Evolutionary conservation across 306 rosid species (phyloP).

Genomic region (Vigna trinervia): DNA sequence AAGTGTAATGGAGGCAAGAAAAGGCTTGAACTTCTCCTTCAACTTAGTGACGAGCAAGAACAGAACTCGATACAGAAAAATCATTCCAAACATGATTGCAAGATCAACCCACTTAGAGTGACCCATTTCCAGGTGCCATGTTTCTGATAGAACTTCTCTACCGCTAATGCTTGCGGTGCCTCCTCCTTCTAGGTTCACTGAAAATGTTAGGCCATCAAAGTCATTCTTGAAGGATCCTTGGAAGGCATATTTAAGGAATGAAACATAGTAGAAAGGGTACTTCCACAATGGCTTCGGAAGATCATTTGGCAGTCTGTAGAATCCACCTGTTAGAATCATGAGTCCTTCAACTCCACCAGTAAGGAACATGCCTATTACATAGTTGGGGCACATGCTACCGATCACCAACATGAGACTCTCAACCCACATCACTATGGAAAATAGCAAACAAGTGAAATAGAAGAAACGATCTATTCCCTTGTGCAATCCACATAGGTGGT

Average conservation of each 20-base stretch:
- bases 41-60: slow-evolving; percentile 55
- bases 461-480: slow-evolving; percentile 50
- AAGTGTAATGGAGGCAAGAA: neutral
- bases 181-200: slow-evolving; percentile 29
- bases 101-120: slow-evolving; percentile 77
- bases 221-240: slow-evolving; percentile 67
- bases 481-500: slow-evolving; percentile 63
- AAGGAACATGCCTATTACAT: slow-evolving; percentile 61
- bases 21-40: slow-evolving; percentile 54
- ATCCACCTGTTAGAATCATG: slow-evolving; percentile 62
- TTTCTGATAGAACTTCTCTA: slow-evolving; percentile 44
- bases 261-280: slow-evolving; percentile 62
- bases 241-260: slow-evolving; percentile 62
- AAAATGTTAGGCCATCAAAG: slow-evolving; percentile 39
- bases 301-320: slow-evolving; percentile 57
- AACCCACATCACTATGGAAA: slow-evolving; percentile 56
- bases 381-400: slow-evolving; percentile 63
- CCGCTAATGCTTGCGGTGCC: slow-evolving; percentile 36
- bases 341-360: slow-evolving; percentile 68
- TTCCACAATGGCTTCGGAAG: slow-evolving; percentile 68
- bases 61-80: slow-evolving; percentile 55
- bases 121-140: slow-evolving; percentile 66
- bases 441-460: slow-evolving; percentile 54
- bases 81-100: slow-evolving; percentile 65
- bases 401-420: slow-evolving; percentile 80